Evolutionary conservation across 306 rosid genomes (phyloP).

Genomic region (Prunus dulcis): DNA sequence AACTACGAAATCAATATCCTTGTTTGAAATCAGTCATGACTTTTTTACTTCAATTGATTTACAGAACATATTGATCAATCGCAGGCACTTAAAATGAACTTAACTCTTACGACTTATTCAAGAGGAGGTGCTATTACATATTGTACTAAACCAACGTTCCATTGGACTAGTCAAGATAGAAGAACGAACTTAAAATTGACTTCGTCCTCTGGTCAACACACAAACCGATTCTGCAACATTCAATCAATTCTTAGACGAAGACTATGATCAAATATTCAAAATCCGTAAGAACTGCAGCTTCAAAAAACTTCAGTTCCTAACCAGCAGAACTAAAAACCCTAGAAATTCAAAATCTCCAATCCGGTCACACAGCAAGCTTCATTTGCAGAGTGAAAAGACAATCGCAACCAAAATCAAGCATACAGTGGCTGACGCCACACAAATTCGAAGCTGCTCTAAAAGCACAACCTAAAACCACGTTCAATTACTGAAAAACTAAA

Average conservation of each 20-base stretch:
- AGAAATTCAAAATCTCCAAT: constrained; percentile 17
- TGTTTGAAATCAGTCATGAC: no score
- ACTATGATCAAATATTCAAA: background rate
- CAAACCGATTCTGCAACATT: background rate
- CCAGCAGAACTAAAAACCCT: constrained; percentile 22
- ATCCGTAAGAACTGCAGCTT: background rate
- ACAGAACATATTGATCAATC: background rate
- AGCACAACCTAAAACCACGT: background rate
- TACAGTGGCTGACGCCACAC: constrained; percentile 3
- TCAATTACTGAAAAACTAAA: background rate
- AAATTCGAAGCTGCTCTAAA: background rate
- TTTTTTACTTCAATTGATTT: background rate
- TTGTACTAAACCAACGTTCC: background rate
- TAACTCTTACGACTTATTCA: background rate
- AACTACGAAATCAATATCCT: no score
- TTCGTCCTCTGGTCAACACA: background rate
- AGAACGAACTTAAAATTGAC: background rate
- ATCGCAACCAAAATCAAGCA: constrained; percentile 2
- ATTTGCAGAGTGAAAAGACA: background rate
- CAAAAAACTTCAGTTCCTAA: background rate
- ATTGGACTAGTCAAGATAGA: background rate
- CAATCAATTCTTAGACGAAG: background rate
- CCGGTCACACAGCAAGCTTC: constrained; percentile 1
- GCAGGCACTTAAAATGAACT: background rate
- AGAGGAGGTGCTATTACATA: no score